Base-by-base conservation (phyloP, 1,284 basidiomycete species). In the Ustilago esculenta region DNA sequence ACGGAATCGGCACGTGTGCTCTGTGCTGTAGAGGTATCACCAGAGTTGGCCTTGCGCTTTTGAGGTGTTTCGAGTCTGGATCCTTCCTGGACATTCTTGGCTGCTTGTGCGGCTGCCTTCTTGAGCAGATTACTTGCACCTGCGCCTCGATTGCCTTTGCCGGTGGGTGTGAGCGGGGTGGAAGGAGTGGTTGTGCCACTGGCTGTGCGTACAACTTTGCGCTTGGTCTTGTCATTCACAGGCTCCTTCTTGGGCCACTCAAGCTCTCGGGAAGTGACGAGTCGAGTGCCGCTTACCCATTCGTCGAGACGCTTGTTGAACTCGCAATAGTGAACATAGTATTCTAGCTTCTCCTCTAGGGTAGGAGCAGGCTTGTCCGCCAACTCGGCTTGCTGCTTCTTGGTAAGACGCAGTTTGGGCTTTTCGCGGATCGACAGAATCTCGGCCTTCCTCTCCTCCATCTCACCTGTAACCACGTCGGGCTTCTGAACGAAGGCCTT, bases 241-340 rank as follows among this genome's bases (percentile, higher is more conserved):
- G 57, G 72, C 77, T 91, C 92, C 24, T 81, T 76, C 34, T 80
- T 66, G 1, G 96, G 96, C 94, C 92, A 97, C 82, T 97, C 92
- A 72, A 99, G 87, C 79, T 97, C 94, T 69, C 90, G 87, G 58
- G 86, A 87, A 25, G 94, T 86, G 42, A 97, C 87, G 57, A 99
- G 87, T 29, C 94, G 88, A 3, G 90, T 90, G 15, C 91, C 92
- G 23, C 89, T 85, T n/a, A 99, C 90, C 96, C 96, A 99, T 71
- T 97, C 96, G 83, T 99, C 96, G 46, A 98, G 86, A 77, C 96
- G 93, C 84, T 74, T 71, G 58, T 77, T 75, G 56, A 76, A 74
- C 42, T 75, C 76, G 55, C 63, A 65, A 45, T 73, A 74, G 50
- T 75, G 74, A 12, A 76, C 69, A 33, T 77, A 74, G 54, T 69